Conservation (phyloP, 2,329 filamentous ascomycete species). For the Aspergillus sp. region DNA sequence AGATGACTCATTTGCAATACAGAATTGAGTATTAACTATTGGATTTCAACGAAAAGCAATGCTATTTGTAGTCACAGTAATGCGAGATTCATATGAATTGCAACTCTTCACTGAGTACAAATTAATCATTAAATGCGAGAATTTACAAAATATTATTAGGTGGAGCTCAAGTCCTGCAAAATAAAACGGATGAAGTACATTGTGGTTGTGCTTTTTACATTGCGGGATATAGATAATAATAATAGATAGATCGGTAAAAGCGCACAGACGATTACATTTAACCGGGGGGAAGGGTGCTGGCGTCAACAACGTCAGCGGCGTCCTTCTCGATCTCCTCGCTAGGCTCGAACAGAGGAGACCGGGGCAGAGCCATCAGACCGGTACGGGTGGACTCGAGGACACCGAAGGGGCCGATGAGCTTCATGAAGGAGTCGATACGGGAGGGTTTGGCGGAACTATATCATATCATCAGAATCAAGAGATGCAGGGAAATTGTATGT, state of each 20-base stretch:
- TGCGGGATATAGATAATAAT: constrained; percentile 11
- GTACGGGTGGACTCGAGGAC: constrained; percentile 95
- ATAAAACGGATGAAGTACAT: background rate
- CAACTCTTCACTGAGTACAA: no score
- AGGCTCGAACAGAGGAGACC: constrained; percentile 79
- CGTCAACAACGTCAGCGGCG: constrained; percentile 91
- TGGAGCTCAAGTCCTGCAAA: no score
- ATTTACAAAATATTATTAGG: background rate
- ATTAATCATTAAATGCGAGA: no score
- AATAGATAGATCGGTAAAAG: background rate
- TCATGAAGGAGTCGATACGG: constrained; percentile 96
- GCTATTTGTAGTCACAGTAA: no score
- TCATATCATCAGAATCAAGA: constrained; percentile 3
- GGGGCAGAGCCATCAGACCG: constrained; percentile 93
- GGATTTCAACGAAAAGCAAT: no score
- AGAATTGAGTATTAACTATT: no score
- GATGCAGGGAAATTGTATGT: no score
- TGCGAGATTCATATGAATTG: no score
- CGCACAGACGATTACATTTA: constrained; percentile 46
- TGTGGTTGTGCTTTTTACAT: constrained; percentile 18
- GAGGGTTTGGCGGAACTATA: constrained; percentile 82
- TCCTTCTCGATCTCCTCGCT: constrained; percentile 79
- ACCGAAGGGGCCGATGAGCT: constrained; percentile 89
- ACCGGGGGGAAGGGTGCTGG: constrained; percentile 88
- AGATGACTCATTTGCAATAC: no score